These are phyloP conservation scores for Astrothelium macrocarpum DNA, from an alignment of 495 filamentous ascomycete genomes.

Conservation along the genomic window DNA sequence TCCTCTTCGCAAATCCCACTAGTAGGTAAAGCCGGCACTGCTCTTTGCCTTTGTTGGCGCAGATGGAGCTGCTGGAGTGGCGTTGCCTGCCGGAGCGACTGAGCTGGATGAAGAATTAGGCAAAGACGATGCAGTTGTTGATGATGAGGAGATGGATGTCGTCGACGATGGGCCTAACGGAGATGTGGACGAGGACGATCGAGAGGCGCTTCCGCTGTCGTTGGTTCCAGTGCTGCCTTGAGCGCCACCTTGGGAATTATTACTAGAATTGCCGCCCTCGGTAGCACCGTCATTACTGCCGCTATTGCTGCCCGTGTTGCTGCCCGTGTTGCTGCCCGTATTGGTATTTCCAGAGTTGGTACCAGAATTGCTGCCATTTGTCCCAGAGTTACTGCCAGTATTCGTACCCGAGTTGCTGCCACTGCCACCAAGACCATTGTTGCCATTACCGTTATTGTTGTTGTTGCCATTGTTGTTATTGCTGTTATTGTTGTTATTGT, in stretches of 20 bases:
- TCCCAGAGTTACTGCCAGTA: not conserved
- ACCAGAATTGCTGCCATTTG: not conserved
- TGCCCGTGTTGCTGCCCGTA: not conserved
- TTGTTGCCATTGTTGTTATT: not conserved
- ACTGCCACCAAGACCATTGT: not conserved
- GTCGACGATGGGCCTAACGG: not conserved
- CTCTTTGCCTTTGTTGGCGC: not conserved
- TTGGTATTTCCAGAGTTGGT: not conserved
- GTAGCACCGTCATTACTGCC: not conserved
- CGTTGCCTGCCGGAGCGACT: not conserved
- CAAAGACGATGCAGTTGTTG: not conserved
- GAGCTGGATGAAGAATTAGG: not conserved
- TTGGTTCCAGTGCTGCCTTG: conserved; percentile 2
- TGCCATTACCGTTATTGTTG: not conserved
- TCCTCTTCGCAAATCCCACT: not conserved
- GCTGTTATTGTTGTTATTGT: not conserved
- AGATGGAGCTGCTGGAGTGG: not conserved
- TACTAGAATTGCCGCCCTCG: not conserved
- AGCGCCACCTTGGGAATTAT: no score
- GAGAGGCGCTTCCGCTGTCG: not conserved
- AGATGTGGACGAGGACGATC: not conserved
- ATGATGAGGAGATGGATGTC: not conserved
- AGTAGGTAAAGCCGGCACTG: not conserved
- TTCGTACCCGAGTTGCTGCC: not conserved
- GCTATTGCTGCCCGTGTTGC: not conserved